Conservation (phyloP, 208 protist species). For the Leptomonas seymouri region DNA sequence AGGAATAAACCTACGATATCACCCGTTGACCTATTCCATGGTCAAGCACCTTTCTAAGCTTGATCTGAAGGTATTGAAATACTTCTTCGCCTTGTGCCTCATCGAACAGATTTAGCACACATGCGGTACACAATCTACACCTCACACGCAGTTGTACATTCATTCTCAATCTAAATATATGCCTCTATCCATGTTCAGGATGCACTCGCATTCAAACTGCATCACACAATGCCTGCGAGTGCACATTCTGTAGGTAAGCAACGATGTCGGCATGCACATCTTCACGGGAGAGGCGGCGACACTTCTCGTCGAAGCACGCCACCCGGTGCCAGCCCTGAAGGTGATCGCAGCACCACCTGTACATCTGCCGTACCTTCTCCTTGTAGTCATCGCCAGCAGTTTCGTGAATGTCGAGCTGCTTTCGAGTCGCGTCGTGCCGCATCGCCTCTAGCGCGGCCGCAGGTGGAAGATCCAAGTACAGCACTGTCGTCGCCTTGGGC, state of each 20-base stretch:
- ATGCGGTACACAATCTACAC: no score
- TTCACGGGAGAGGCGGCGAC: constrained; percentile 49
- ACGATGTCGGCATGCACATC: constrained; percentile 41
- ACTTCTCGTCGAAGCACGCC: constrained; percentile 44
- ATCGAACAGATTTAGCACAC: no score
- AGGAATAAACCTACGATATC: no score
- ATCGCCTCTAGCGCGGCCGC: constrained; percentile 72
- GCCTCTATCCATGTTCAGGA: no score
- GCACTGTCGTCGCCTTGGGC: constrained; percentile 63
- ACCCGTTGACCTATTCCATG: no score
- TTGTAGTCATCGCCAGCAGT: constrained; percentile 80
- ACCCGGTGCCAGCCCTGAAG: constrained; percentile 65
- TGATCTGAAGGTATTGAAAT: no score
- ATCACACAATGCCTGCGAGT: constrained; percentile 47
- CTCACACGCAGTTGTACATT: no score
- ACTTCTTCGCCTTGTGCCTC: no score
- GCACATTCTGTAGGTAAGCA: neutral
- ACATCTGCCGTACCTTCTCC: constrained; percentile 71
- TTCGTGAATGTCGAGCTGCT: constrained; percentile 91
- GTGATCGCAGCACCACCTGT: constrained; percentile 82
- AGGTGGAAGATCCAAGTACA: constrained; percentile 89
- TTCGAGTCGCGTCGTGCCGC: constrained; percentile 65
- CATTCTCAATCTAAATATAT: no score
- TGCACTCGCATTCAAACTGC: neutral
- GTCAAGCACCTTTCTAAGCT: no score